phyloP scores from a whole-genome alignment of 306 rosid species.

The Malus asiatica region DNA sequence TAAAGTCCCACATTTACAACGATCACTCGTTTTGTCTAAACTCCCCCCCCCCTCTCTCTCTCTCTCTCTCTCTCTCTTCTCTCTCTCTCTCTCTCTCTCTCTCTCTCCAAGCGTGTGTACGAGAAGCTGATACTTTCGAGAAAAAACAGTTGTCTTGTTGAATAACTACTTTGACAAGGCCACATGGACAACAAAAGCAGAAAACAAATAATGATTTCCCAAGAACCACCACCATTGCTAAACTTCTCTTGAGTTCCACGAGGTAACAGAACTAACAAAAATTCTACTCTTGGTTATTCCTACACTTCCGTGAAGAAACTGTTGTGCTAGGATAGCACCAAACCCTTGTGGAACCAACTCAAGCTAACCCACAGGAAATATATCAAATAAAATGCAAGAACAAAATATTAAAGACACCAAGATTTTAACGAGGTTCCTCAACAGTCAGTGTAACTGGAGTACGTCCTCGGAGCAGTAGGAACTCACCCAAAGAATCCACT shows the following conservation, averaged over 20 bases:
- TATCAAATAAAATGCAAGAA: too few relatives aligned
- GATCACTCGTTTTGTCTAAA: background rate
- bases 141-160: background rate
- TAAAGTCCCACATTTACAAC: background rate
- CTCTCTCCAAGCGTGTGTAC: background rate
- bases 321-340: too few relatives aligned
- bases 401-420: too few relatives aligned
- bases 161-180: conserved; percentile 4
- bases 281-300: conserved; percentile 3
- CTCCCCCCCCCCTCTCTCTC: background rate
- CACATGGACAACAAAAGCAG: background rate
- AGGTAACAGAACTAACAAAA: background rate
- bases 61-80: too few relatives aligned
- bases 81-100: background rate
- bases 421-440: too few relatives aligned
- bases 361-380: too few relatives aligned
- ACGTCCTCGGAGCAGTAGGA: too few relatives aligned
- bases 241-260: background rate
- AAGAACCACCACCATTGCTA: background rate
- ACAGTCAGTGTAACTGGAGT: too few relatives aligned
- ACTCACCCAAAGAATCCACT: too few relatives aligned
- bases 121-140: background rate
- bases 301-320: background rate
- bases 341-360: too few relatives aligned
- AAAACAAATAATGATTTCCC: background rate